Evolutionary conservation across 164 flowering plant genomes (phyloP).

Genomic region (Aristolochia californica): DNA sequence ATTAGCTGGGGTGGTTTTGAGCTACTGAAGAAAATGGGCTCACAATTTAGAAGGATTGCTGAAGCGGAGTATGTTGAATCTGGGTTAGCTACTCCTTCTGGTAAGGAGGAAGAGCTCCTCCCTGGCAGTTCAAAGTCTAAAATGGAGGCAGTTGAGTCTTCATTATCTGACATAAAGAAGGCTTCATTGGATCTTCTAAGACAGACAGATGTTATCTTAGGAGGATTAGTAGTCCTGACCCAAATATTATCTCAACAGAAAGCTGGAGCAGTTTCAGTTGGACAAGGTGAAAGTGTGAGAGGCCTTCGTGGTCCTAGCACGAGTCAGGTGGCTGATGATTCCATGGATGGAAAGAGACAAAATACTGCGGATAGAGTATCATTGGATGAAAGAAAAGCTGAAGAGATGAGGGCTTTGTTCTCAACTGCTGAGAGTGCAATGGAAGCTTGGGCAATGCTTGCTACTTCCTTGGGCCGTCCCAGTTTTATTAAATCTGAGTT

Average conservation of each 20-base stretch:
- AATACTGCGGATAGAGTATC: conserved; percentile 16
- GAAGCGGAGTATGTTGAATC: conserved; percentile 78
- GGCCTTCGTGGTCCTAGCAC: conserved; percentile 14
- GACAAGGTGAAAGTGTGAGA: conserved; percentile 15
- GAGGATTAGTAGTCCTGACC: conserved; percentile 51
- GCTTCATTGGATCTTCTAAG: conserved; percentile 41
- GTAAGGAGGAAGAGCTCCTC: conserved; percentile 19
- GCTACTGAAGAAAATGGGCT: conserved; percentile 38
- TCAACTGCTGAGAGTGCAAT: conserved; percentile 93
- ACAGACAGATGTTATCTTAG: conserved; percentile 26
- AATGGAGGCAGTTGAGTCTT: conserved; percentile 25
- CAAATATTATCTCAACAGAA: conserved; percentile 45
- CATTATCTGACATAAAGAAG: conserved; percentile 66
- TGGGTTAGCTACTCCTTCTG: conserved; percentile 69
- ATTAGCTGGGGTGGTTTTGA: conserved; percentile 82
- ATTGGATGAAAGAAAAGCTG: conserved; percentile 53
- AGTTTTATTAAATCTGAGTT: conserved; percentile 95
- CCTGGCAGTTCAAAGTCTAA: conserved; percentile 14
- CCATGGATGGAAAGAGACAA: conserved; percentile 10
- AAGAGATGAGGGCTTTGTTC: conserved; percentile 80
- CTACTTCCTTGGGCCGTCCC: conserved; percentile 84
- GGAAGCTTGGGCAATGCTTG: conserved; percentile 99
- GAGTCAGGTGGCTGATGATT: conserved; percentile 10
- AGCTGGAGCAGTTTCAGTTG: conserved; percentile 22
- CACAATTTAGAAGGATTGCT: conserved; percentile 49